Evolutionary conservation across 805 yeast genomes (phyloP).

Genomic region (Ogataea henricii): DNA sequence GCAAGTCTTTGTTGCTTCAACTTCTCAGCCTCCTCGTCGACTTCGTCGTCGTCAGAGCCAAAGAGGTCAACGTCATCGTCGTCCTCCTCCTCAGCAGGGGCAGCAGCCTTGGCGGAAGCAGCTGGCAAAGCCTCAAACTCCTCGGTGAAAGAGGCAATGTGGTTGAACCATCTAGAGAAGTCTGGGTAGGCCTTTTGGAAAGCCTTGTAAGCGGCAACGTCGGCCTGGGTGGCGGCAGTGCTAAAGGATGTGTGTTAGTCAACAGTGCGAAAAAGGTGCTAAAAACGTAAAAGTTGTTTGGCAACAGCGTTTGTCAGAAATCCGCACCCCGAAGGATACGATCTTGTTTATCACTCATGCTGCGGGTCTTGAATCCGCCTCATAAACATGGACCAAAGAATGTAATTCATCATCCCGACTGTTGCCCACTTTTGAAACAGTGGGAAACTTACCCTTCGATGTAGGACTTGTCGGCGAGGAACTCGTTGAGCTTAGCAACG

Average conservation of each 20-base stretch:
- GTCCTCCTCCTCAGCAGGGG: slow-evolving; percentile 67
- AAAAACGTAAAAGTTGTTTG: background rate
- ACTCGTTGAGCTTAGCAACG: slow-evolving; percentile 72
- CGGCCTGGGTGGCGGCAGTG: slow-evolving; percentile 92
- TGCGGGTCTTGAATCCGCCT: slow-evolving; percentile 96
- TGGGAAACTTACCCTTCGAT: slow-evolving; percentile 81
- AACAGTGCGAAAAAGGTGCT: background rate
- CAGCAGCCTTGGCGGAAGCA: slow-evolving; percentile 53
- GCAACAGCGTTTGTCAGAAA: slow-evolving; percentile 11
- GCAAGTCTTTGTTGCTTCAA: slow-evolving; percentile 97
- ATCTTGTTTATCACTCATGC: slow-evolving; percentile 74
- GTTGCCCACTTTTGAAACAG: background rate
- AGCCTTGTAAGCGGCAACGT: slow-evolving; percentile 91
- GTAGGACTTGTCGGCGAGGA: slow-evolving; percentile 92
- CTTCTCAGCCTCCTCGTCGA: slow-evolving; percentile 95
- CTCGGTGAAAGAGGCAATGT: slow-evolving; percentile 89
- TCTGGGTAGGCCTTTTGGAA: slow-evolving; percentile 90
- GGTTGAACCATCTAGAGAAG: slow-evolving; percentile 98
- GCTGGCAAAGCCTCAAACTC: slow-evolving; percentile 85
- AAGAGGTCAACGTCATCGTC: slow-evolving; percentile 92
- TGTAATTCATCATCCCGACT: slow-evolving; percentile 25
- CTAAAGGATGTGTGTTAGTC: slow-evolving; percentile 42
- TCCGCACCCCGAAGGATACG: slow-evolving; percentile 44
- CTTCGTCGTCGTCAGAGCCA: slow-evolving; percentile 94
- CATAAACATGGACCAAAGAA: slow-evolving; percentile 94